These are phyloP conservation scores for Fusarium marasasianum DNA, from an alignment of 2,329 filamentous ascomycete genomes.

Conservation along the genomic window DNA sequence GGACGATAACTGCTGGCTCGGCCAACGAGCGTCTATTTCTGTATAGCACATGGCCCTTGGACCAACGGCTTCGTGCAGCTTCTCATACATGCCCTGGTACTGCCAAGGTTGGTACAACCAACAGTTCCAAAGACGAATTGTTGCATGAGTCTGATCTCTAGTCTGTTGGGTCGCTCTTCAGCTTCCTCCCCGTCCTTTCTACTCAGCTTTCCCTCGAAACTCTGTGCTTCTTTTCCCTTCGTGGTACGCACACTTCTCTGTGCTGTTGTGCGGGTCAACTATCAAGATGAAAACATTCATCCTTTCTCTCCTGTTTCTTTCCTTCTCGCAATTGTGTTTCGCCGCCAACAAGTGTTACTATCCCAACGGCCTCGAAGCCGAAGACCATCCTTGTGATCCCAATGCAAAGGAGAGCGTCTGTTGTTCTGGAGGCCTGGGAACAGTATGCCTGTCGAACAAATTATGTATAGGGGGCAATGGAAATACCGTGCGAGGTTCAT, in stretches of 20 bases:
- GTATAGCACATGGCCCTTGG: background rate
- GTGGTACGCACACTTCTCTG: background rate
- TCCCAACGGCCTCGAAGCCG: slow-evolving; percentile 25
- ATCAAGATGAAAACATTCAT: slow-evolving; percentile 12
- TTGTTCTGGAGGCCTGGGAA: slow-evolving; percentile 31
- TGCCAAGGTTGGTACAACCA: background rate
- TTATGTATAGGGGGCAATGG: slow-evolving; percentile 32
- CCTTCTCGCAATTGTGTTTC: background rate
- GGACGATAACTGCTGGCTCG: background rate
- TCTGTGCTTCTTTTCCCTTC: background rate
- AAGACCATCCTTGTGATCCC: slow-evolving; percentile 30
- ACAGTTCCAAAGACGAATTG: background rate
- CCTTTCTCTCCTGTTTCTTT: slow-evolving; percentile 4
- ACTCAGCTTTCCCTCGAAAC: background rate
- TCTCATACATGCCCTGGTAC: background rate
- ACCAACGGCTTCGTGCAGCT: background rate
- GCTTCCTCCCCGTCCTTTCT: background rate
- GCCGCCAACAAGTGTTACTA: slow-evolving; percentile 32
- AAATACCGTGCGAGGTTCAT: slow-evolving; percentile 37
- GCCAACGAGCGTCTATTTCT: background rate
- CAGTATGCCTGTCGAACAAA: slow-evolving; percentile 36
- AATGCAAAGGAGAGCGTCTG: slow-evolving; percentile 32
- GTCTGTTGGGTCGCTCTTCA: background rate
- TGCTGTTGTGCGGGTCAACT: background rate
- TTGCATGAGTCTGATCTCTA: background rate